Evolutionary conservation across 140 eudicot species (phyloP).

Genomic region (Cichorium intybus): DNA sequence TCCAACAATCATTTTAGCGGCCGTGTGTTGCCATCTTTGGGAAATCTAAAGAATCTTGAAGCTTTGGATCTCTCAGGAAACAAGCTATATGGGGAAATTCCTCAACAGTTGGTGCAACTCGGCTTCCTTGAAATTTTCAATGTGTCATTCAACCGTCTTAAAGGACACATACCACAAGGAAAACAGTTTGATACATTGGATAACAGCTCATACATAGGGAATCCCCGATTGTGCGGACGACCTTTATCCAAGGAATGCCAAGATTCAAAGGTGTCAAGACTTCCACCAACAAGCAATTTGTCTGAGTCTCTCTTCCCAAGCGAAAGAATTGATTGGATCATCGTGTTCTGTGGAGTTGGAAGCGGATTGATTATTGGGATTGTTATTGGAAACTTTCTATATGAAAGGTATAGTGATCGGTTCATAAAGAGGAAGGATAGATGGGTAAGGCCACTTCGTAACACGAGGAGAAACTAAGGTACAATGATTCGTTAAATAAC

Average conservation of each 20-base stretch:
- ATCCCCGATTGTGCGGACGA: slow-evolving; percentile 21
- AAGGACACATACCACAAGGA: too few relatives aligned
- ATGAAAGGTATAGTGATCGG: slow-evolving; percentile 14
- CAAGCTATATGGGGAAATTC: neutral
- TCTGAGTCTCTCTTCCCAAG: too few relatives aligned
- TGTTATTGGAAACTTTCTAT: neutral
- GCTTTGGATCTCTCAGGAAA: neutral
- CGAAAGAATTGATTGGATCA: too few relatives aligned
- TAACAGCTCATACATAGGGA: slow-evolving; percentile 17
- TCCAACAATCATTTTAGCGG: slow-evolving; percentile 30
- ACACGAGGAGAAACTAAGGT: neutral
- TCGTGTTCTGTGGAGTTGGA: too few relatives aligned
- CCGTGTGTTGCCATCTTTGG: neutral
- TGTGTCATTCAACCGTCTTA: neutral
- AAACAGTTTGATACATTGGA: too few relatives aligned
- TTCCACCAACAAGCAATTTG: slow-evolving; percentile 1
- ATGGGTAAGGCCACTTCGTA: slow-evolving; percentile 7
- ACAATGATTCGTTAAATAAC: neutral
- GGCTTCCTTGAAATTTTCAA: neutral
- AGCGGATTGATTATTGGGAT: too few relatives aligned
- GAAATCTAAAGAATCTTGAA: neutral
- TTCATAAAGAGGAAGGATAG: neutral
- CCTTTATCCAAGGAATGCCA: slow-evolving; percentile 26
- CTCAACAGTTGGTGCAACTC: neutral
- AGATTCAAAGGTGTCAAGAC: neutral